Conservation (phyloP, 2,329 filamentous ascomycete genomes). For the Bretziella fagacearum region DNA sequence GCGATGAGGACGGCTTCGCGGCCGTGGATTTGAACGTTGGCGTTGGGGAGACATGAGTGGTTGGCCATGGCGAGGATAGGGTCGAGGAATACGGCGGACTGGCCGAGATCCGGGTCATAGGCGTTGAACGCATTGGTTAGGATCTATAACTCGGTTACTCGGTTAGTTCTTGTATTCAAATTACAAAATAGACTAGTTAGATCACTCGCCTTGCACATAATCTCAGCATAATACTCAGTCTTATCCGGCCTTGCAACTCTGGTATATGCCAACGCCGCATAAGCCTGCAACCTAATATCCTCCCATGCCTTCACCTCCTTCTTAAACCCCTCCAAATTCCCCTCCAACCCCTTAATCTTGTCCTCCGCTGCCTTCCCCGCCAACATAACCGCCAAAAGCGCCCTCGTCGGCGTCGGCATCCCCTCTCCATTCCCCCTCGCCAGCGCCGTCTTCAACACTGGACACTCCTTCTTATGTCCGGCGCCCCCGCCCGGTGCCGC, state of each 20-base stretch:
- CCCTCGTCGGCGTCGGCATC: constrained; percentile 39
- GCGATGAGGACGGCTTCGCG: constrained; percentile 35
- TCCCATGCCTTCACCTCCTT: constrained; percentile 24
- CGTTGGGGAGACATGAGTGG: constrained; percentile 45
- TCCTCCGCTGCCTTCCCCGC: constrained; percentile 21
- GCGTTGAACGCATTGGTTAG: constrained; percentile 46
- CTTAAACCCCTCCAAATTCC: constrained; percentile 28
- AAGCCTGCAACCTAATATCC: constrained; percentile 33
- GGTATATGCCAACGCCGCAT: constrained; percentile 30
- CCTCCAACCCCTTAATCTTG: constrained; percentile 27
- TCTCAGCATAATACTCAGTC: constrained; percentile 26
- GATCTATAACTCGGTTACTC: constrained; percentile 26
- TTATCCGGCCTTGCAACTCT: constrained; percentile 22
- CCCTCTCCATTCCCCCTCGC: constrained; percentile 19
- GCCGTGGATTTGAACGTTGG: constrained; percentile 37
- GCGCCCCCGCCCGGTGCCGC: constrained; percentile 11
- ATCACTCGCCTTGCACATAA: constrained; percentile 35
- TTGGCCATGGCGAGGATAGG: constrained; percentile 41
- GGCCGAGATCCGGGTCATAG: constrained; percentile 33
- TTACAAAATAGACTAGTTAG: not conserved
- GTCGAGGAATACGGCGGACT: constrained; percentile 39
- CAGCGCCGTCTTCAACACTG: constrained; percentile 26
- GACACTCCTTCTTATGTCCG: constrained; percentile 39
- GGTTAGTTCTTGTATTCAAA: not conserved
- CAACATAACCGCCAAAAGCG: constrained; percentile 34